These are phyloP conservation scores for Candida insectorum DNA, from an alignment of 805 yeast genomes.

Conservation along the genomic window DNA sequence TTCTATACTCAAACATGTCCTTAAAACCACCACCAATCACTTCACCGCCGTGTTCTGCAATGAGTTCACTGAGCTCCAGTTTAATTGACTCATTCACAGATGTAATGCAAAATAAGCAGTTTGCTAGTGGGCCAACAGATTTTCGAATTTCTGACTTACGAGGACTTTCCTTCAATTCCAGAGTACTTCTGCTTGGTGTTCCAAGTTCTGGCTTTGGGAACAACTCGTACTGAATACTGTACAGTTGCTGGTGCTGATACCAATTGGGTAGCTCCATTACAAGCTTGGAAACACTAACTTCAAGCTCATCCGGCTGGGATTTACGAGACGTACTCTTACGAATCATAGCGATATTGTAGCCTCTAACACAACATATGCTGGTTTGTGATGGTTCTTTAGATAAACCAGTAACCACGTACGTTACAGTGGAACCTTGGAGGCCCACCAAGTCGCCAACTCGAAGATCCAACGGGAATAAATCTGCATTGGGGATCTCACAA, in stretches of 20 bases:
- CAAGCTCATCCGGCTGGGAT: slow-evolving; percentile 13
- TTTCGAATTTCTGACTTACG: background rate
- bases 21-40: slow-evolving; percentile 34
- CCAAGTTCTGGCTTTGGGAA: slow-evolving; percentile 3
- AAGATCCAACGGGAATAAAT: slow-evolving; percentile 47
- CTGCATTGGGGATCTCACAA: slow-evolving; percentile 32
- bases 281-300: slow-evolving; percentile 27
- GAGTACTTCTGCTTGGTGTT: slow-evolving; percentile 7
- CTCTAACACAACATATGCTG: slow-evolving; percentile 54
- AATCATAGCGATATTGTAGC: slow-evolving; percentile 48
- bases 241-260: slow-evolving; percentile 35
- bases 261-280: slow-evolving; percentile 40
- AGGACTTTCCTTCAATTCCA: slow-evolving; percentile 5
- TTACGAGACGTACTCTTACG: slow-evolving; percentile 7
- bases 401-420: slow-evolving; percentile 48
- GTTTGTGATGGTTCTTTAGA: slow-evolving; percentile 13
- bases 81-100: slow-evolving; percentile 23
- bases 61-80: slow-evolving; percentile 3
- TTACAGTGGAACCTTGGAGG: slow-evolving; percentile 22
- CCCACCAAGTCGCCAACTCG: slow-evolving; percentile 54
- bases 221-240: slow-evolving; percentile 14
- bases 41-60: slow-evolving; percentile 18
- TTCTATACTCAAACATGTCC: slow-evolving; percentile 21
- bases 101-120: slow-evolving; percentile 33
- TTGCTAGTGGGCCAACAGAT: slow-evolving; percentile 11